Conservation (phyloP, 1,139 yeast species). For the Suhomyces bolitotheri region DNA sequence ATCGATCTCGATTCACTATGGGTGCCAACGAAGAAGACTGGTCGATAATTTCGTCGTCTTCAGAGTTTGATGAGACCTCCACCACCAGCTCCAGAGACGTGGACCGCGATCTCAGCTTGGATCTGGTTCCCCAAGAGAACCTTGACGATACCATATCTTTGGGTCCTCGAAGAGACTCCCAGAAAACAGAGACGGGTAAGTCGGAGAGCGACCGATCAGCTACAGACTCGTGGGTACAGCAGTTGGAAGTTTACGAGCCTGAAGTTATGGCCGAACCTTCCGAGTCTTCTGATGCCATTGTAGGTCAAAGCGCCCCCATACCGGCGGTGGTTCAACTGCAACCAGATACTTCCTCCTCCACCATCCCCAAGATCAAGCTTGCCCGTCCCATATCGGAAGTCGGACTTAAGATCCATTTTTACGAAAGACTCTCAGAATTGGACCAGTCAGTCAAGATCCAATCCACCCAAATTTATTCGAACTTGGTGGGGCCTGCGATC, state of each 20-base stretch:
- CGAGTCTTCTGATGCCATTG: background rate
- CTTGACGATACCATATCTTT: constrained; percentile 11
- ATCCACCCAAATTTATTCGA: constrained; percentile 27
- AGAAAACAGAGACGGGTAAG: constrained; percentile 1
- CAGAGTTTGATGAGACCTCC: constrained; percentile 42
- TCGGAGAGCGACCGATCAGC: constrained; percentile 1
- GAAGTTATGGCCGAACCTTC: background rate
- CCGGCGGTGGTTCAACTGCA: too few species aligned
- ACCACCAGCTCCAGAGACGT: constrained; percentile 18
- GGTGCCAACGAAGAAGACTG: constrained; percentile 36
- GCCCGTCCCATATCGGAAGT: too few species aligned
- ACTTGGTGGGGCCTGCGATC: constrained; percentile 20
- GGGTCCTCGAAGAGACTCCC: constrained; percentile 6
- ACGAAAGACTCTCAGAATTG: constrained; percentile 27
- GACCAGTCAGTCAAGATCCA: constrained; percentile 30
- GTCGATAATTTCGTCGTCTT: constrained; percentile 48
- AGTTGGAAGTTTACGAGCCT: background rate
- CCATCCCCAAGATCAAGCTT: too few species aligned
- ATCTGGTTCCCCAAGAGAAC: constrained; percentile 1
- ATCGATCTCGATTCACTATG: too few species aligned
- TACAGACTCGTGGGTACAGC: constrained; percentile 5
- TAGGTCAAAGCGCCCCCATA: too few species aligned
- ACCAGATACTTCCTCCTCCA: too few species aligned
- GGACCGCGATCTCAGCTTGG: constrained; percentile 1
- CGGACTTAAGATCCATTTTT: constrained; percentile 23